Evolutionary conservation across 495 filamentous ascomycete species (phyloP).

Genomic region (Hypoxylon fragiforme): DNA sequence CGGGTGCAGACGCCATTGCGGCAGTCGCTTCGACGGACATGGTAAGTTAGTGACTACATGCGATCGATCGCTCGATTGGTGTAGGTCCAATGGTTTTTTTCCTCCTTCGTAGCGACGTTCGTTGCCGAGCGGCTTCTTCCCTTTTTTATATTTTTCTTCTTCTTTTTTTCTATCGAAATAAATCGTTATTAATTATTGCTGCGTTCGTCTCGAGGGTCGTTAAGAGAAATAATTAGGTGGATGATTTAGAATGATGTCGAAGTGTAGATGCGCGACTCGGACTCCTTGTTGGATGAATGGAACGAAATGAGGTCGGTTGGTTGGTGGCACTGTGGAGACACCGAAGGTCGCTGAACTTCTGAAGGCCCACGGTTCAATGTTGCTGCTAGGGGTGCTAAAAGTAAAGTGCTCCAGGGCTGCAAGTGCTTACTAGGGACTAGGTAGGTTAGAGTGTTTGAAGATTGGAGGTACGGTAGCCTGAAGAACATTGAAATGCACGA

Average conservation of each 20-base stretch:
- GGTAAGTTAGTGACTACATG: conserved; percentile 36
- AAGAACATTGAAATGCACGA: no score
- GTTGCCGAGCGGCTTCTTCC: not conserved
- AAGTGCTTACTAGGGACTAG: no score
- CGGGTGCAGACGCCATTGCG: conserved; percentile 35
- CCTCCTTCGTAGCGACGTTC: conserved; percentile 4
- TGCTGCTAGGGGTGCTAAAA: conserved; percentile 15
- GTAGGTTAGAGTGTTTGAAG: no score
- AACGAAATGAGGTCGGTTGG: conserved; percentile 29
- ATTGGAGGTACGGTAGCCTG: no score
- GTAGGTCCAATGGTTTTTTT: conserved; percentile 9
- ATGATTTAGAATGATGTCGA: conserved; percentile 7
- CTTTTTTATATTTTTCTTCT: no score
- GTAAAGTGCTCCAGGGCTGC: no score
- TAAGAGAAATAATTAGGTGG: no score
- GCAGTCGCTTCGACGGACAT: conserved; percentile 41
- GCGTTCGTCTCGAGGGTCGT: no score
- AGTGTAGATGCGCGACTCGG: conserved; percentile 3
- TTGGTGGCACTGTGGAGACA: conserved; percentile 24
- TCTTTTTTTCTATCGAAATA: no score
- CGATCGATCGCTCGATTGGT: conserved; percentile 22
- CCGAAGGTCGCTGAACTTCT: not conserved
- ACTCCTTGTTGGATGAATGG: conserved; percentile 26
- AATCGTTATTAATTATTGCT: no score
- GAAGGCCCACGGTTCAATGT: no score